Base-by-base conservation (phyloP, 2,329 filamentous ascomycete genomes). In the Aureobasidium zeae region DNA sequence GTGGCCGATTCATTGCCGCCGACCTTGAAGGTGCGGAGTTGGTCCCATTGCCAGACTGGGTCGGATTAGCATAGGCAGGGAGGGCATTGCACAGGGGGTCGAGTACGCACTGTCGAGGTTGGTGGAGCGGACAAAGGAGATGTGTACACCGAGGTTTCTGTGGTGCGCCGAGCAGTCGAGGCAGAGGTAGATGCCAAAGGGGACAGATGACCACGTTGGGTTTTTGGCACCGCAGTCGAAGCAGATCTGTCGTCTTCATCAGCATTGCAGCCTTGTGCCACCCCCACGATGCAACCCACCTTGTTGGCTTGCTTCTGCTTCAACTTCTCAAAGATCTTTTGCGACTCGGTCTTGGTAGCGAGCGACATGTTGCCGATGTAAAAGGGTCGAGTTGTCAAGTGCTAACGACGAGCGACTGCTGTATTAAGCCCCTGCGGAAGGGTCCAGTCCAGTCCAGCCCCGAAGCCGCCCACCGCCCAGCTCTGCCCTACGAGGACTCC, bases 221-320 rank as follows among this genome's bases (percentile, higher is more conserved):
- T 95, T 95, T 69, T 96, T 96, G 58, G 87, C 83, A 62, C 85
- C 81, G 67, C 91, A 98, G 70, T 98, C 91, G 68, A 98, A 98
- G 75, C 91, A 98, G 71, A 94, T 78, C 88, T 94, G 57, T 41
- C n/a, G 46, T 29, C 36, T 44, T 38, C 49, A 26, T 45, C 43
- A 45, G 34, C 28, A 32, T 20, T 38, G 32, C 28, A 44, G 30
- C 17, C 33, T 21, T 20, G n/a, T n/a, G n/a, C n/a, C n/a, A n/a
- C n/a, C n/a, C n/a, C n/a, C n/a, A n/a, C n/a, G n/a, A 17, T 9
- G 11, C n/a, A 2, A 17, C 44, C 58, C 68, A 91, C 88, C 77
- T 93, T 94, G 72, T 98, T 98, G 49, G 88, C 86, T 48, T 81
- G 78, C 72, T 95, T 94, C 47, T 80, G 76, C 75, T 94, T 95